These are phyloP conservation scores for Dendrobium chrysotoxum DNA, from an alignment of 106 monocot genomes.

Conservation along the genomic window DNA sequence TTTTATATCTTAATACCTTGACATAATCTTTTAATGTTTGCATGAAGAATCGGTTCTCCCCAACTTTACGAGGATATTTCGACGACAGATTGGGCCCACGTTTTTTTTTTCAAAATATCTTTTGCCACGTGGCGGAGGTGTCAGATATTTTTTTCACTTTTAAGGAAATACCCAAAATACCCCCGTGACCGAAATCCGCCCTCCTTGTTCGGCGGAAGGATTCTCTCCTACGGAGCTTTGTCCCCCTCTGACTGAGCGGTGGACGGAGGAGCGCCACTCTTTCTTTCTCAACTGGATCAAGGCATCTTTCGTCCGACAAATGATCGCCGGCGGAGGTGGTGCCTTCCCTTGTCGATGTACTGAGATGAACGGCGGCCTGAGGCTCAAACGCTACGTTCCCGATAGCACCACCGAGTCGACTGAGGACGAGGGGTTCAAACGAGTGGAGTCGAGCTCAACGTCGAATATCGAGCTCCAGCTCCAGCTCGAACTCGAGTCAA, in stretches of 20 bases:
- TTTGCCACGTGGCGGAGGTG: not conserved
- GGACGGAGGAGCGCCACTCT: conserved; percentile 26
- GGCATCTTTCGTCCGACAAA: conserved; percentile 15
- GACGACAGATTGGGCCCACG: too few species aligned
- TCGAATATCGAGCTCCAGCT: too few species aligned
- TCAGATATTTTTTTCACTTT: not conserved
- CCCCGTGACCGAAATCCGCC: not conserved
- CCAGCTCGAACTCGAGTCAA: too few species aligned
- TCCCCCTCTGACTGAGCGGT: not conserved
- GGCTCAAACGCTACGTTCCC: not conserved
- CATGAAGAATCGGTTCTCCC: too few species aligned
- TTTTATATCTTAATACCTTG: too few species aligned
- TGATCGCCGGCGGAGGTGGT: not conserved
- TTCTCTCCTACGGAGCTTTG: not conserved
- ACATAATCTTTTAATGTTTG: too few species aligned
- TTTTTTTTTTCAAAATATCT: not conserved
- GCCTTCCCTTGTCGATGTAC: not conserved
- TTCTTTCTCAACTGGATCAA: conserved; percentile 19
- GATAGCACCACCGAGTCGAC: conserved; percentile 27
- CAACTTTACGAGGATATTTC: too few species aligned
- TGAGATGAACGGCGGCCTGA: not conserved
- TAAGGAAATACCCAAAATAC: not conserved
- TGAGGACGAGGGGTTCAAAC: too few species aligned
- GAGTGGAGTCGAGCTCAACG: too few species aligned
- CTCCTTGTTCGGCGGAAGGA: not conserved